Evolutionary conservation across 1,139 yeast species (phyloP).

Genomic region (Candida buenavistaensis): DNA sequence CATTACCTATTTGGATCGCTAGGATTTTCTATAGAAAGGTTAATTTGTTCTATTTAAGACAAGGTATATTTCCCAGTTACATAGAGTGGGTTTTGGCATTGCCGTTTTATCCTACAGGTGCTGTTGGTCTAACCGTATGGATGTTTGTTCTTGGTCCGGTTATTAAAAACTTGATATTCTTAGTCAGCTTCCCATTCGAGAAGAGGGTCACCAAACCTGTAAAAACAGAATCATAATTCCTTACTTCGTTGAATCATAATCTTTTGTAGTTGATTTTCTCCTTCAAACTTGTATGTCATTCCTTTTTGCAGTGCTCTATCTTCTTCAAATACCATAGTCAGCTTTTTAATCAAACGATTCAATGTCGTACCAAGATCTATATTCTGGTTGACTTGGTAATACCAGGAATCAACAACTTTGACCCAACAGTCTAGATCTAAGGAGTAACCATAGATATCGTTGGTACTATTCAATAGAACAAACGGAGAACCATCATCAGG

Average conservation of each 20-base stretch:
- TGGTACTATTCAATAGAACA: conserved; percentile 31
- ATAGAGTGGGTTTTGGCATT: conserved; percentile 60
- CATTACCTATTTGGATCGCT: conserved; percentile 49
- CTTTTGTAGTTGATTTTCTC: conserved; percentile 19
- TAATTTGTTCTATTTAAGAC: conserved; percentile 63
- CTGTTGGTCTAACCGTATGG: conserved; percentile 55
- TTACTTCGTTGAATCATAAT: conserved; percentile 23
- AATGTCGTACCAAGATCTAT: conserved; percentile 1
- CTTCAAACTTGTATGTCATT: conserved; percentile 24
- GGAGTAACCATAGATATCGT: conserved; percentile 44
- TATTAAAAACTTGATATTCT: conserved; percentile 25
- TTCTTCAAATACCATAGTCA: conserved; percentile 13
- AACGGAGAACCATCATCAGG: conserved; percentile 42
- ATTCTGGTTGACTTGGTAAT: conserved; percentile 20
- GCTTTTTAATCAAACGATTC: conserved; percentile 6
- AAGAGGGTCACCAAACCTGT: conserved; percentile 24
- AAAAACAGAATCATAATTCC: conserved; percentile 8
- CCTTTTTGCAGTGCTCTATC: conserved; percentile 20
- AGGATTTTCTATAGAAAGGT: conserved; percentile 58
- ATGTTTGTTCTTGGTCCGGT: conserved; percentile 41
- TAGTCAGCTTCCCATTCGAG: conserved; percentile 31
- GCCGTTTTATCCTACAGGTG: conserved; percentile 60
- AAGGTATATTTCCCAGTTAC: conserved; percentile 54
- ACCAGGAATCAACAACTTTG: conserved; percentile 50
- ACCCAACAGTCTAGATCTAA: conserved; percentile 46